Evolutionary conservation across 352 stramenopile genomes (phyloP).

Genomic region (Phytopythium mirpurense): DNA sequence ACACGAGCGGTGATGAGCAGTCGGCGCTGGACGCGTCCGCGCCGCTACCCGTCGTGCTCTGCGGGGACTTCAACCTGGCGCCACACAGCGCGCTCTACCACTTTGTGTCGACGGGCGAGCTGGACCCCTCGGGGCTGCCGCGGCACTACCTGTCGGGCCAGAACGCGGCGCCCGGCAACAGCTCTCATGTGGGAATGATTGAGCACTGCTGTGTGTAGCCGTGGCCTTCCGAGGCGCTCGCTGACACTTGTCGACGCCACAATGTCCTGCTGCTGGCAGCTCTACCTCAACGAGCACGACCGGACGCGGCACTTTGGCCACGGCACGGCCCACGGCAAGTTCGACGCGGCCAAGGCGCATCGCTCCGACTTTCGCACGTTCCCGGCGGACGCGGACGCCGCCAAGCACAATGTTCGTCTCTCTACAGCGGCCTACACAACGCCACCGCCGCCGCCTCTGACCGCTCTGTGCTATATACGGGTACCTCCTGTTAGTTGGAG

Average conservation of each 20-base stretch:
- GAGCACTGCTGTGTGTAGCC: too few species aligned
- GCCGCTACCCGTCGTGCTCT: constrained; percentile 38
- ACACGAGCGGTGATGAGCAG: background rate
- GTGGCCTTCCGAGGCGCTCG: too few species aligned
- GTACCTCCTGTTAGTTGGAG: too few species aligned
- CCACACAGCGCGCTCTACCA: constrained; percentile 64
- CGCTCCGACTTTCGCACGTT: constrained; percentile 21
- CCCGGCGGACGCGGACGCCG: constrained; percentile 5
- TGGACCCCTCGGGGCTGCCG: constrained; percentile 40
- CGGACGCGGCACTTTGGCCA: constrained; percentile 23
- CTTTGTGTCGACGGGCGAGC: constrained; percentile 36
- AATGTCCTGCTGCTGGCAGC: background rate
- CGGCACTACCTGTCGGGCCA: constrained; percentile 47
- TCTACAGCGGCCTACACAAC: too few species aligned
- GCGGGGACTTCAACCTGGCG: constrained; percentile 64
- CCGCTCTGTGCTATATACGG: too few species aligned
- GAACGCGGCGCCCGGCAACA: constrained; percentile 13
- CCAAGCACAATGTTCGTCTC: constrained; percentile 22
- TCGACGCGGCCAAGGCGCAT: constrained; percentile 13
- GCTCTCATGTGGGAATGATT: constrained; percentile 17
- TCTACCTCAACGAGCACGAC: constrained; percentile 33
- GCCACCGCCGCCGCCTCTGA: too few species aligned
- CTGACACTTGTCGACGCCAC: background rate
- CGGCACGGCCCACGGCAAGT: constrained; percentile 38
- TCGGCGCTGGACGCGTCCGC: background rate